Evolutionary conservation across 2,329 filamentous ascomycete genomes (phyloP), one percentile per base, ranked within the genome.

Genomic region (Clonostachys sp.): DNA sequence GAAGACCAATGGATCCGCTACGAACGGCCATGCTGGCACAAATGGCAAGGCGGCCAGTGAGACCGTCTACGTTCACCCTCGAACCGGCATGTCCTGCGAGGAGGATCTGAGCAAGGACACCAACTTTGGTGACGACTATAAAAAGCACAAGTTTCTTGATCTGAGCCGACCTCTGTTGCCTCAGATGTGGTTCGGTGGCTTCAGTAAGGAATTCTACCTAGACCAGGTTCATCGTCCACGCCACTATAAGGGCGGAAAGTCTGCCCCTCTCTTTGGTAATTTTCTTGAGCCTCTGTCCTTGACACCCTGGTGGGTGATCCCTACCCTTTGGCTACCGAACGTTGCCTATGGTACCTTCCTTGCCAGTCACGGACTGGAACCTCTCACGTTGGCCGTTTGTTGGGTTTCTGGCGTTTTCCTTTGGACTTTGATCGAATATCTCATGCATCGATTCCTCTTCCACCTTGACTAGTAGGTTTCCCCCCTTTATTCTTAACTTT

Each of bases 221-320:
- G 86, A 96, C 57, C 94, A 99, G 66, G 89, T 99, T 45, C 94
- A 99, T 65, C 86, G 94, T 41, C 94, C 94, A 16, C 84, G 94
- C 50, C 92, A 99, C 67, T 99, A 97, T 77, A 95, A 85, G 64
- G 92, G 92, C 54, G 94, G 94, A 49, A 83, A 84, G 52, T 96
- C 91, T 7, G 94, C 94, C 36, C 94, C 94, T 17, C 71, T 99
- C 20, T 99, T 99, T 68, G 94, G 94, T 50, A 97, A 99, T 71
- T 95, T 99, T 65, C 75, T 99, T n/a, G 94, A 99, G 71, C 94
- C 94, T n/a, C 72, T 99, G 50, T 91, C 86, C 66, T 87, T 91
- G 76, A 99, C 94, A 3, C 82, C 94, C 2, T 99, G 94, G 94
- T 99, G 86, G 83, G 66, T 95, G 41, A 78, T 99, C 12, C 94